Conservation (phyloP, 495 filamentous ascomycete genomes). For the Melanomma pulvis-pyrius region DNA sequence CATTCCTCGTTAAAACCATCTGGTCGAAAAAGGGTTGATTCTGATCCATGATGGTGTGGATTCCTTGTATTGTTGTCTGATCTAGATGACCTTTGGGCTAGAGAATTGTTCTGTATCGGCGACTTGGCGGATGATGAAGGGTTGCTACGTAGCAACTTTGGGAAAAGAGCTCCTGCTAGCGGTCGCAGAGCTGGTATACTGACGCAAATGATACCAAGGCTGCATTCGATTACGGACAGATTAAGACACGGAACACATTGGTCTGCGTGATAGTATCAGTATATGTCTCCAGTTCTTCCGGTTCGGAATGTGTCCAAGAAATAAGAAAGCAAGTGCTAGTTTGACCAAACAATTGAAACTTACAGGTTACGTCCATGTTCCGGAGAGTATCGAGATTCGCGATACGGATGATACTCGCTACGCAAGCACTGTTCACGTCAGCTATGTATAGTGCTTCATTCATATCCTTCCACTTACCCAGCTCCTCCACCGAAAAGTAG, state of each 20-base stretch:
- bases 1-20: not conserved
- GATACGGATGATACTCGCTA: constrained; percentile 29
- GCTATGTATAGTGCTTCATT: not conserved
- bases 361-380: constrained; percentile 28
- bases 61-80: not conserved
- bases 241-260: constrained; percentile 25
- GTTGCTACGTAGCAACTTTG: constrained; percentile 15
- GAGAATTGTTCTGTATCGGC: not conserved
- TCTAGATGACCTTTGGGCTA: not conserved
- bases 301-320: not conserved
- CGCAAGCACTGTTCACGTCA: constrained; percentile 22
- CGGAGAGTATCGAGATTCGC: constrained; percentile 19
- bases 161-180: constrained; percentile 14
- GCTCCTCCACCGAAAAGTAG: constrained; percentile 28
- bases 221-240: constrained; percentile 32
- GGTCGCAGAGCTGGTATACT: constrained; percentile 32
- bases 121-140: not conserved
- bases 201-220: constrained; percentile 35
- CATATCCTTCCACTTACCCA: constrained; percentile 12
- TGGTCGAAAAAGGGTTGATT: not conserved
- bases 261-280: constrained; percentile 4
- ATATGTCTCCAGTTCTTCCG: not conserved
- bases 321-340: not conserved
- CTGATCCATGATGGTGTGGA: not conserved
- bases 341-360: not conserved